Conservation (phyloP, 1,284 basidiomycete genomes). For the Sanghuangporus sanghuang region DNA sequence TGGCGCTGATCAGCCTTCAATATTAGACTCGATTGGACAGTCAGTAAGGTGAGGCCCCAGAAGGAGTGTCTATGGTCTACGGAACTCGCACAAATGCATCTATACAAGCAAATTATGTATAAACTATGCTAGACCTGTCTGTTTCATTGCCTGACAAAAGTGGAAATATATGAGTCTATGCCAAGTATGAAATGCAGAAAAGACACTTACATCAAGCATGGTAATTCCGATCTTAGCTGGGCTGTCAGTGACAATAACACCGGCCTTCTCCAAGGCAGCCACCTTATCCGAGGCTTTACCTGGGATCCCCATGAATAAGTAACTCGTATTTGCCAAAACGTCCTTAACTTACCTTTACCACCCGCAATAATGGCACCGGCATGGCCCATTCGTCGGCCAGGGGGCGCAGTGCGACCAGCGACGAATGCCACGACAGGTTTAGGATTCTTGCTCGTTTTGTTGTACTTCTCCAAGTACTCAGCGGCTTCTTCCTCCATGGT, state of each 20-base stretch:
- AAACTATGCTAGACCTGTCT: slow-evolving; percentile 65
- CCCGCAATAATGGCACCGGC: slow-evolving; percentile 98
- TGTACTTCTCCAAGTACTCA: slow-evolving; percentile 90
- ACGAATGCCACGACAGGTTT: slow-evolving; percentile 99
- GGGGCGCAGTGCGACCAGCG: slow-evolving; percentile 95
- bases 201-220: slow-evolving; percentile 70
- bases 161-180: slow-evolving; percentile 7
- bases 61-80: slow-evolving; percentile 5
- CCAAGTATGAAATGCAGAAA: slow-evolving; percentile 10
- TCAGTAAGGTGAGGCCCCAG: background rate
- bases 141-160: slow-evolving; percentile 68
- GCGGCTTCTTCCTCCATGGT: slow-evolving; percentile 99
- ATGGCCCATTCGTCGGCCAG: slow-evolving; percentile 97
- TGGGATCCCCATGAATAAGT: slow-evolving; percentile 23
- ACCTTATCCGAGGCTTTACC: slow-evolving; percentile 96
- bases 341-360: slow-evolving; percentile 71
- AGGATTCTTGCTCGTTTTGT: slow-evolving; percentile 81
- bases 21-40: background rate
- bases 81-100: slow-evolving; percentile 18
- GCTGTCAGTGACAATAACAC: slow-evolving; percentile 91
- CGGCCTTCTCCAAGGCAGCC: slow-evolving; percentile 88
- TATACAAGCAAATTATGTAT: slow-evolving; percentile 14
- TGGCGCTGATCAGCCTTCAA: background rate
- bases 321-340: background rate
- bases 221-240: slow-evolving; percentile 91